These are phyloP conservation scores for Myxozyma geophila DNA, from an alignment of 805 yeast species.

Conservation along the genomic window DNA sequence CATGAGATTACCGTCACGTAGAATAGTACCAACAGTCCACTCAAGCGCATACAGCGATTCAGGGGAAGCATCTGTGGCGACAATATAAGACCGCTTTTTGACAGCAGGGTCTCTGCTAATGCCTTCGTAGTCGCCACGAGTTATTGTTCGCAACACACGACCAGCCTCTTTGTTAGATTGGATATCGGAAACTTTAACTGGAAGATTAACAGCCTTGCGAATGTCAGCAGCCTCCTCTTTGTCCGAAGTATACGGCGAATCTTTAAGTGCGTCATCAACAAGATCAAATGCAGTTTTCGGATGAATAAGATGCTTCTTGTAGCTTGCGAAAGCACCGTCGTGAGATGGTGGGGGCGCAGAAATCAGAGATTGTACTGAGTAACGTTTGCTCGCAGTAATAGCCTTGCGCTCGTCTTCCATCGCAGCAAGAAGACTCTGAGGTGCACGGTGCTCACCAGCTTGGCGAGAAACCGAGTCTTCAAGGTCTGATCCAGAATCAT, in stretches of 20 bases:
- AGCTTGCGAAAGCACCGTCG: constrained; percentile 56
- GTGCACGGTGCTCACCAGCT: constrained; percentile 23
- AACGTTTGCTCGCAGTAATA: constrained; percentile 32
- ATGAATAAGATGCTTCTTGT: constrained; percentile 62
- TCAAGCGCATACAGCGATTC: constrained; percentile 84
- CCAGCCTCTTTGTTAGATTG: constrained; percentile 58
- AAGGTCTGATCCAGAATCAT: constrained; percentile 36
- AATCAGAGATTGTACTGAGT: constrained; percentile 39
- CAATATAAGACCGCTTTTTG: constrained; percentile 62
- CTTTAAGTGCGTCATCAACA: constrained; percentile 37
- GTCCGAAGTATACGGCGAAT: constrained; percentile 69
- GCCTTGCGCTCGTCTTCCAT: constrained; percentile 42
- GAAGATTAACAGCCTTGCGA: constrained; percentile 59
- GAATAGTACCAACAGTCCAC: constrained; percentile 84
- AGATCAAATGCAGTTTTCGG: constrained; percentile 54
- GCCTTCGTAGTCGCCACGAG: constrained; percentile 68
- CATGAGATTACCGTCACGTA: constrained; percentile 80
- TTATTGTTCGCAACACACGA: constrained; percentile 69
- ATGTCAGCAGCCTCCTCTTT: constrained; percentile 67
- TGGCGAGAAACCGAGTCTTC: constrained; percentile 21
- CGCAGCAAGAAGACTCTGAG: constrained; percentile 40
- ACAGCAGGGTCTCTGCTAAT: constrained; percentile 40
- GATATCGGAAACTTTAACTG: constrained; percentile 59
- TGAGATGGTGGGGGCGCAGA: constrained; percentile 38
- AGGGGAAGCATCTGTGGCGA: constrained; percentile 81